Percentiles rank a stretch among this genome's conserved stretches.
Conservation (phyloP, 2,329 filamentous ascomycete genomes). For the Podosphaera xanthii region DNA sequence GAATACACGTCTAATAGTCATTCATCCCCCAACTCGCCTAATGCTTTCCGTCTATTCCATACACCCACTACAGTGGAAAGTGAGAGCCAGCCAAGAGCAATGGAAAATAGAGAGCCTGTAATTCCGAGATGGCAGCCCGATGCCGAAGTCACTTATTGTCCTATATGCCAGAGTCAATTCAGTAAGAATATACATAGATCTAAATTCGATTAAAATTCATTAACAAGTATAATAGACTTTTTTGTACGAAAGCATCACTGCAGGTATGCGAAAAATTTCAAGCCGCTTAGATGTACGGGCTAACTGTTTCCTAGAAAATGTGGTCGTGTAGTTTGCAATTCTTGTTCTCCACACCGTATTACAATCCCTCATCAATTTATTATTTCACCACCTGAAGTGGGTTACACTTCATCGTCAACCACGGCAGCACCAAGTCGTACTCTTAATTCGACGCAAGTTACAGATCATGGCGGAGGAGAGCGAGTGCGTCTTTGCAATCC, state of each 20-base stretch:
- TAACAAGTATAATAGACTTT: constrained; percentile 21
- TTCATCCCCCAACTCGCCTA: not conserved
- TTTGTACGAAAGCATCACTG: constrained; percentile 86
- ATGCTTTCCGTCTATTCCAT: not conserved
- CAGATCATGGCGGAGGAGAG: constrained; percentile 35
- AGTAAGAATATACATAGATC: constrained; percentile 19
- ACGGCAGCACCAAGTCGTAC: constrained; percentile 2
- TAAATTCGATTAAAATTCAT: not conserved
- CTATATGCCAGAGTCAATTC: constrained; percentile 63
- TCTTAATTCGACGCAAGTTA: constrained; percentile 7
- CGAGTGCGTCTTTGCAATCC: constrained; percentile 50
- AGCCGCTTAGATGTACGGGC: not conserved
- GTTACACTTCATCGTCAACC: constrained; percentile 4
- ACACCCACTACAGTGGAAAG: not conserved
- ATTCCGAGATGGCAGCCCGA: constrained; percentile 79
- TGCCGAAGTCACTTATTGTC: constrained; percentile 56
- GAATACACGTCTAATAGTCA: not conserved
- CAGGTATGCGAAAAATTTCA: constrained; percentile 27
- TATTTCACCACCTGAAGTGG: constrained; percentile 40
- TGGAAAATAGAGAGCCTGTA: constrained; percentile 22
- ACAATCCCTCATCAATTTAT: constrained; percentile 88
- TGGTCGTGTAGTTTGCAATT: constrained; percentile 70
- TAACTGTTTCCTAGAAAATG: constrained; percentile 41
- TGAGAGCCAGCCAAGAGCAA: not conserved
- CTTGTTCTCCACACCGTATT: constrained; percentile 83